Evolutionary conservation across 2,329 filamentous ascomycete genomes (phyloP).

Genomic region (Fusarium oxysporum): DNA sequence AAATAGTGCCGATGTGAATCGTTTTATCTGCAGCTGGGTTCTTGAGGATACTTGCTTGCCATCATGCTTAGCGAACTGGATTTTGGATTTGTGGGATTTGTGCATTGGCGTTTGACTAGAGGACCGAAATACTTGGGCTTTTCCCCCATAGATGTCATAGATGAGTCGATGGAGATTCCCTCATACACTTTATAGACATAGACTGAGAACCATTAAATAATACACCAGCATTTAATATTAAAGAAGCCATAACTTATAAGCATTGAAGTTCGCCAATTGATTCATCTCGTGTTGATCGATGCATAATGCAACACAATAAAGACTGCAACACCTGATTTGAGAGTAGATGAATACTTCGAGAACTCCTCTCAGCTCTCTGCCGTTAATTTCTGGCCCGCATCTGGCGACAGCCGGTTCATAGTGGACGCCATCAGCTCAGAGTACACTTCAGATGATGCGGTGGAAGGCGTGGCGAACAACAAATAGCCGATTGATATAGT

Average conservation of each 20-base stretch:
- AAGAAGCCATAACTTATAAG: background rate
- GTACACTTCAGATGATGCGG: background rate
- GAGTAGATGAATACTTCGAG: background rate
- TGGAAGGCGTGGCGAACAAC: background rate
- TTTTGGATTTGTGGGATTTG: background rate
- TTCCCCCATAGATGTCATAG: background rate
- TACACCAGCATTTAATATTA: background rate
- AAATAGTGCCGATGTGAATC: background rate
- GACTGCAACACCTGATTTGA: background rate
- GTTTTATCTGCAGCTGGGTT: no score
- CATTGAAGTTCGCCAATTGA: background rate
- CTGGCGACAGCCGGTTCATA: background rate
- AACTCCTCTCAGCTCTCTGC: background rate
- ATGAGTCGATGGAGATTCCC: background rate
- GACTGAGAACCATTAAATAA: background rate
- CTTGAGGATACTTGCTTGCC: background rate
- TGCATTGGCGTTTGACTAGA: background rate
- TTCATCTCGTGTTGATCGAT: background rate
- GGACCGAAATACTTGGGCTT: background rate
- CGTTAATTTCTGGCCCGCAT: background rate
- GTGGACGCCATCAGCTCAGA: background rate
- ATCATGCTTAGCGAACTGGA: background rate
- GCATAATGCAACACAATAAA: background rate
- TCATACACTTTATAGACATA: background rate
- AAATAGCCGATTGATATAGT: no score